phyloP scores from a whole-genome alignment of 805 yeast genomes.

The Candida sithepensis region DNA sequence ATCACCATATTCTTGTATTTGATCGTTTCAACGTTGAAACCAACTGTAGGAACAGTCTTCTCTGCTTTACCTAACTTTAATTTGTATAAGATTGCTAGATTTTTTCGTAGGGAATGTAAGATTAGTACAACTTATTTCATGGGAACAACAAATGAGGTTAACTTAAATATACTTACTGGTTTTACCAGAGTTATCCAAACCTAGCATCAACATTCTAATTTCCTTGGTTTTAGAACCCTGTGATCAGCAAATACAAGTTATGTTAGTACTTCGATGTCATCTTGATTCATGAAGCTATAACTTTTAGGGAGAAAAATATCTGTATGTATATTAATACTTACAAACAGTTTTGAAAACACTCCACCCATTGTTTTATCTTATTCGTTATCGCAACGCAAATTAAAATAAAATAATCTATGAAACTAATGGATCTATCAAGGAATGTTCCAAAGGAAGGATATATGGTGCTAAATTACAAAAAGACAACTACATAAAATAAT shows the following conservation, averaged over 20 bases:
- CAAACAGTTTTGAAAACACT: conserved; percentile 19
- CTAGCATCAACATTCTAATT: conserved; percentile 75
- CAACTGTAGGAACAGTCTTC: conserved; percentile 89
- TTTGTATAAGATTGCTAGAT: conserved; percentile 68
- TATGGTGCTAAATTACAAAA: too few relatives aligned
- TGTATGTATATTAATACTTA: conserved; percentile 9
- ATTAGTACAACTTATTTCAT: too few relatives aligned
- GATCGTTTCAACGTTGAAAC: conserved; percentile 79
- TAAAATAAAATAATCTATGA: background rate
- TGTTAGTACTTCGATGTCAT: conserved; percentile 1
- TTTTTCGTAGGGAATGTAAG: too few relatives aligned
- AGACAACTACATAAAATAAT: too few relatives aligned
- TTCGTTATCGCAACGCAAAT: background rate
- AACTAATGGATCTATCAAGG: too few relatives aligned
- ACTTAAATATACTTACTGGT: conserved; percentile 41
- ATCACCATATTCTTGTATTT: conserved; percentile 41
- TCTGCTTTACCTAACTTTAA: conserved; percentile 71
- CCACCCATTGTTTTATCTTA: conserved; percentile 16
- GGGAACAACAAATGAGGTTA: too few relatives aligned
- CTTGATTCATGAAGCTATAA: too few relatives aligned
- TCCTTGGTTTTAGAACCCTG: conserved; percentile 22
- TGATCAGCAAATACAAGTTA: background rate
- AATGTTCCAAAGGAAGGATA: too few relatives aligned
- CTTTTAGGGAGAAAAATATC: too few relatives aligned
- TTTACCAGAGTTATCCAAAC: conserved; percentile 91